Evolutionary conservation across 805 yeast genomes (phyloP), one percentile per base, ranked within the genome.

Genomic region (Ogataea chonburiensis): DNA sequence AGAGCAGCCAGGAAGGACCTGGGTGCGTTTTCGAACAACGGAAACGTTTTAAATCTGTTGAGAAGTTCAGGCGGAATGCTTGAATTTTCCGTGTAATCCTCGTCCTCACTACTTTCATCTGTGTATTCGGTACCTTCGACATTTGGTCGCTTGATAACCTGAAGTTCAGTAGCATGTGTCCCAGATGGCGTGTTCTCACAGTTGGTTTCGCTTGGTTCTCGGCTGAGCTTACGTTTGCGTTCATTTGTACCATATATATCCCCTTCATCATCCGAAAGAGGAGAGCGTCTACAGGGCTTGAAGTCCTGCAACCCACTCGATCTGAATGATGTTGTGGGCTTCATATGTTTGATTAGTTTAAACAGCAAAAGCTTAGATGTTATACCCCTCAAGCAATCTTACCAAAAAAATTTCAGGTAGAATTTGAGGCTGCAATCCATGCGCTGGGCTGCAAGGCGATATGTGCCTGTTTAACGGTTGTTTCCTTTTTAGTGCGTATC

Each of bases 1-100:
- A 84, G 68, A 24, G 77, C 78, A 22, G 69, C 61, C 46, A 77
- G 77, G 53, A 83, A 83, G 5, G 79, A 61, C 20, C 67, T 70
- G 7, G 91, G 88, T 0, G 91, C 91, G 34, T 70, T 68, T 40
- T 67, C 69, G 63, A 82, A 81, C 19, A 83, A 65, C 0, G 87
- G 75, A 55, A 82, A 79, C n/a, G 70, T 69, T 31, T 72, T 64
- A 24, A 81, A 62, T 23, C 71, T 63, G 33, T 67, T 70, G 45
- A 78, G 54, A n/a, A 81, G 63, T 37, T 71, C 77, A 3, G 75
- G 70, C 0, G 86, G 87, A 8, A 73, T 47, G 1, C 47, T 24
- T 8, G 48, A 47, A 11, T 50, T 51, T 32, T 46, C 27, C 5
- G 52, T 37, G 24, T 48, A 47, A 6, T 43, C 50, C 7, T 53